Evolutionary conservation across 2,329 filamentous ascomycete species (phyloP).

Genomic region (Calonectria henricotiae): DNA sequence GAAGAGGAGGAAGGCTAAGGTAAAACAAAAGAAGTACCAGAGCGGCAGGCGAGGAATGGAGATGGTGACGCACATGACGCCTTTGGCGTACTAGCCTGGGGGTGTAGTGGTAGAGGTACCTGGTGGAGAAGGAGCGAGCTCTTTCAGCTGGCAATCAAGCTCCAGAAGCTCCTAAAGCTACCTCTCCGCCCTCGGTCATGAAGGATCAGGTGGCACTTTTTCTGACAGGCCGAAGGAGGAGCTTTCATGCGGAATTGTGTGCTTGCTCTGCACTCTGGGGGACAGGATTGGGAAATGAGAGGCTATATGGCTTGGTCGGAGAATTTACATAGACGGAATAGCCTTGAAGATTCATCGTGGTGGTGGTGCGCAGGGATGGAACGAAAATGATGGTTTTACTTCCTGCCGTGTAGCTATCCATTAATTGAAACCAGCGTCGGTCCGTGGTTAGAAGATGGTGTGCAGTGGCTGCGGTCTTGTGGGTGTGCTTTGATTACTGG

Average conservation of each 20-base stretch:
- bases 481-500: slow-evolving; percentile 23
- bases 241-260: slow-evolving; percentile 27
- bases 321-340: slow-evolving; percentile 26
- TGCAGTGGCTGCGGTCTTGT: slow-evolving; percentile 23
- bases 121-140: slow-evolving; percentile 13
- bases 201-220: slow-evolving; percentile 28
- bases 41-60: slow-evolving; percentile 25
- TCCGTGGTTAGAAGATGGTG: slow-evolving; percentile 13
- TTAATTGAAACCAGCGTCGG: slow-evolving; percentile 5
- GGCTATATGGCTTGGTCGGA: slow-evolving; percentile 18
- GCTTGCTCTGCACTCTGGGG: slow-evolving; percentile 4
- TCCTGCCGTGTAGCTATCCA: slow-evolving; percentile 8
- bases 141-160: slow-evolving; percentile 2
- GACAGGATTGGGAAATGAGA: slow-evolving; percentile 26
- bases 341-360: slow-evolving; percentile 5
- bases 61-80: slow-evolving; percentile 34
- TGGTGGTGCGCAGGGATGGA: slow-evolving; percentile 5
- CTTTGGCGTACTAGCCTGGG: slow-evolving; percentile 27
- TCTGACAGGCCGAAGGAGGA: slow-evolving; percentile 15
- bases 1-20: slow-evolving; percentile 15
- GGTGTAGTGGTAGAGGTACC: slow-evolving; percentile 27
- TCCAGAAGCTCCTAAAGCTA: slow-evolving; percentile 18
- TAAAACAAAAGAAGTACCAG: slow-evolving; percentile 22
- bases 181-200: not conserved
- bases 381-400: not conserved